Evolutionary conservation across 2,329 filamentous ascomycete species (phyloP), one percentile per base, ranked within the genome.

Genomic region (Phialophora verrucosa): DNA sequence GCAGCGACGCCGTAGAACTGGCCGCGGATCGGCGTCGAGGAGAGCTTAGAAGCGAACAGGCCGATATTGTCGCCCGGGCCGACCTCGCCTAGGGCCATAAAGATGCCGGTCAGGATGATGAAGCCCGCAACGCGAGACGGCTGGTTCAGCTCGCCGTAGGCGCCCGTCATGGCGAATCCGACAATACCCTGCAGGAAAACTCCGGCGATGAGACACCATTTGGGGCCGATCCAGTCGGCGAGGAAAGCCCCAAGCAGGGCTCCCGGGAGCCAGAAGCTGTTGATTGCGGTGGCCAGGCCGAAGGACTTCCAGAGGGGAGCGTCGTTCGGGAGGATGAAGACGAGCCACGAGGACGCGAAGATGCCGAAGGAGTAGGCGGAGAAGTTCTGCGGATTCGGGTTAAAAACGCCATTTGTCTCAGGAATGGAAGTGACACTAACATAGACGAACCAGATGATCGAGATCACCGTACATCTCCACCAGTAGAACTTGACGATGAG

Each of bases 11-110:
- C 86, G 74, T 89, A 89, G 77, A 88, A 89, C 75, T 91, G 87
- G 2, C 93, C 93, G 44, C 93, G 86, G 23, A 97, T 89, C 20
- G 91, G 90, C 2, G 93, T 97, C 0, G 93, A 92, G 73, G 89
- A 93, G 1, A 91, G 93, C 82, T 97, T 97, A 53, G 91, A 90
- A 0, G 93, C 93, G 32, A 96, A 78, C 0, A 97, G 84, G 2
- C 93, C 93, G 71, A 97, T 96, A 77, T 97, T 97, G 81, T 97
- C 91, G 14, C 93, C 93, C 0, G 93, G 92, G 0, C 93, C 93
- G 47, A 96, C 80, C 77, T 95, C 92, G 55, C 91, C 91, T 1
- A 94, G 83, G 0, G 89, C 86, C 1, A 92, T 81, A 80, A 95
- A 95, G 69, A 95, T 83, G 17, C 86, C 91, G 72, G 93, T 94